Evolutionary conservation across 2,329 filamentous ascomycete species (phyloP).

Genomic region (Monilinia laxa): DNA sequence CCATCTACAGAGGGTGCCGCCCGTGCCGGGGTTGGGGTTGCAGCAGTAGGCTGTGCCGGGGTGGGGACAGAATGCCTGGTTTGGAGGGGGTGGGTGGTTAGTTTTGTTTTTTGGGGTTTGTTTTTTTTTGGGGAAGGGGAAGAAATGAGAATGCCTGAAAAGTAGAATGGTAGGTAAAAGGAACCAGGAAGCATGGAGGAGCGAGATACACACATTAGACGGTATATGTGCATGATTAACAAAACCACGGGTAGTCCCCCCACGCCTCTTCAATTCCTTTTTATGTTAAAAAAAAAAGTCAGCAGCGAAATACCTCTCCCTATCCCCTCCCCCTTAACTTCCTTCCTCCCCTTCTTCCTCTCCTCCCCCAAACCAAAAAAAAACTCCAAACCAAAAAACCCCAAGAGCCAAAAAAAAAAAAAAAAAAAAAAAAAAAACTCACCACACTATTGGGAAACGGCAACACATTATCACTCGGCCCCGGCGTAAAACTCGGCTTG

Average conservation of each 20-base stretch:
- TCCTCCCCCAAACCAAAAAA: not conserved
- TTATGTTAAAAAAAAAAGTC: not conserved
- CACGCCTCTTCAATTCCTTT: not conserved
- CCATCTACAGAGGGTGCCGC: conserved; percentile 3
- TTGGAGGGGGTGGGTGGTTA: not conserved
- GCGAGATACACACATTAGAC: conserved; percentile 4
- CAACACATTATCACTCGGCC: not conserved
- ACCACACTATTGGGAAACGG: conserved; percentile 20
- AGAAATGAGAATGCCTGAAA: no score
- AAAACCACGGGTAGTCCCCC: no score
- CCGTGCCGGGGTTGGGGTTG: not conserved
- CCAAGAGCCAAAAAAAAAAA: not conserved
- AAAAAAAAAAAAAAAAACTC: not conserved
- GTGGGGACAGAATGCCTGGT: conserved; percentile 13
- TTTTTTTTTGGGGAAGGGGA: no score
- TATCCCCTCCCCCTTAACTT: no score
- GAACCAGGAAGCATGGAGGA: no score
- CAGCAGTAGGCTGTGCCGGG: conserved; percentile 18
- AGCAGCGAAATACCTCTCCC: no score
- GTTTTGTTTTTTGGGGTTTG: not conserved
- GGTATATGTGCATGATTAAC: not conserved
- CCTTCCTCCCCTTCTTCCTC: not conserved
- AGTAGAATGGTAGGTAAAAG: not conserved
- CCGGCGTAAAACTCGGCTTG: conserved; percentile 5
- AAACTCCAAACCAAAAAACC: not conserved